Base-by-base conservation (phyloP, 1,284 basidiomycete species). In the Moesziomyces parantarcticus region DNA sequence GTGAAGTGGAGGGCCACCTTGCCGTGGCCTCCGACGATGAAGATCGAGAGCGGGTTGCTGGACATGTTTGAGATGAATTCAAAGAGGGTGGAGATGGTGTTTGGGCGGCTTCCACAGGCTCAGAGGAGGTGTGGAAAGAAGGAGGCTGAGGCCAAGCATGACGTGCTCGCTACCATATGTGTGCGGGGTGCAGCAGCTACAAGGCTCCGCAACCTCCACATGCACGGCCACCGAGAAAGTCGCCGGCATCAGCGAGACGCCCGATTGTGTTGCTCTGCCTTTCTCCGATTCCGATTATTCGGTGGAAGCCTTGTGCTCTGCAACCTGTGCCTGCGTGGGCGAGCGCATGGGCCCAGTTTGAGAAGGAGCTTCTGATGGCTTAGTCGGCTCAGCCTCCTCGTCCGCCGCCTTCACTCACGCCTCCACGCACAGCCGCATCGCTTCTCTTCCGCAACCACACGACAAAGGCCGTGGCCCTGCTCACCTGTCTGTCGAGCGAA, bases 1-100 rank as follows among this genome's bases (percentile, higher is more conserved):
- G 76, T 78, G 43, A 79, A 76, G 46, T 64, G 60, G 11, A 76
- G 66, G 0, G 76, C 76, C n/a, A 79, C 78, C 48, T 64, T 69
- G 49, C 78, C 78, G 44, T 78, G 72, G 22, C 76, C 76, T 21
- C 75, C 75, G 21, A 78, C 47, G 51, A 78, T 44, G 23, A 78
- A 78, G 65, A 78, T 72, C 21, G 61, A 69, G 10, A 73, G 58
- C 18, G 65, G 47, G 13, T 51, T 50, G 46, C 51, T 44, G 8
- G 58, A 29, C 62, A 71, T 71, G 21, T 18, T 61, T 43, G 11
- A 39, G 5, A 16, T 26, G 2, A 8, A 44, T 16, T 46, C 32
- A 3, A 29, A 14, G 26, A 20, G 2, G 23, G 34, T 1, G 18
- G 6, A 16, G 18, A 39, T 18, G 36, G 36, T 18, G 16, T 10